phyloP scores from a whole-genome alignment of 768 basidiomycete genomes.

The Heimioporus sp. region DNA sequence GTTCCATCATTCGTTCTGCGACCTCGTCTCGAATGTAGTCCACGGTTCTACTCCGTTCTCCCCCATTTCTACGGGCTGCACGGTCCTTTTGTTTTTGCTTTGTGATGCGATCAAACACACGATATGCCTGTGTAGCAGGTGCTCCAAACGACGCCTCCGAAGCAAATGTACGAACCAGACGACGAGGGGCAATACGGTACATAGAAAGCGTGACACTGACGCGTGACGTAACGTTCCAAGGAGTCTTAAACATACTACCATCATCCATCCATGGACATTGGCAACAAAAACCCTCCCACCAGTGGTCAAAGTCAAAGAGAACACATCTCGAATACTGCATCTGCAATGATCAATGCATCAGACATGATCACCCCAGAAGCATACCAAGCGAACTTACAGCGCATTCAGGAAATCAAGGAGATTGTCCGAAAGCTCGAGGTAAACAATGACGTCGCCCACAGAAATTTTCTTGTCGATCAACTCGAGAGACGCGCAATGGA shows the following conservation, averaged over 20 bases:
- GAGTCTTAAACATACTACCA: slow-evolving; percentile 1
- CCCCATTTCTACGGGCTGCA: slow-evolving; percentile 57
- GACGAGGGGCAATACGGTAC: neutral
- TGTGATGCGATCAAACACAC: slow-evolving; percentile 81
- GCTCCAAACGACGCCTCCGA: slow-evolving; percentile 44
- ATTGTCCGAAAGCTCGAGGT: slow-evolving; percentile 27
- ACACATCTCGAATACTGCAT: slow-evolving; percentile 18
- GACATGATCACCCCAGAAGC: slow-evolving; percentile 18
- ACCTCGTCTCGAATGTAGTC: slow-evolving; percentile 93
- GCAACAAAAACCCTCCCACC: neutral
- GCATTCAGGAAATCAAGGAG: slow-evolving; percentile 31
- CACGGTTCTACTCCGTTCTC: slow-evolving; percentile 66
- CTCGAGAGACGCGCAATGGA: slow-evolving; percentile 37
- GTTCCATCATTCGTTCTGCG: slow-evolving; percentile 87
- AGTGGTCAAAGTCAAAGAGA: slow-evolving; percentile 10
- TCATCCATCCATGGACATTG: slow-evolving; percentile 16
- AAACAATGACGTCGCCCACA: slow-evolving; percentile 42
- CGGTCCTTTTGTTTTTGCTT: slow-evolving; percentile 80
- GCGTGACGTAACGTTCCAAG: slow-evolving; percentile 9
- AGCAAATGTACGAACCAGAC: slow-evolving; percentile 42
- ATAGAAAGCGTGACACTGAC: slow-evolving; percentile 13
- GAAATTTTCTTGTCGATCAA: slow-evolving; percentile 33
- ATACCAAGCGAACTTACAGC: slow-evolving; percentile 24
- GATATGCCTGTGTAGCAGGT: slow-evolving; percentile 51
- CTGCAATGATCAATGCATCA: slow-evolving; percentile 24